A percentile compares a stretch with the other conserved stretches of the same genome.
phyloP scores from a whole-genome alignment of 2,329 filamentous ascomycete genomes.

The Camillea tinctor region DNA sequence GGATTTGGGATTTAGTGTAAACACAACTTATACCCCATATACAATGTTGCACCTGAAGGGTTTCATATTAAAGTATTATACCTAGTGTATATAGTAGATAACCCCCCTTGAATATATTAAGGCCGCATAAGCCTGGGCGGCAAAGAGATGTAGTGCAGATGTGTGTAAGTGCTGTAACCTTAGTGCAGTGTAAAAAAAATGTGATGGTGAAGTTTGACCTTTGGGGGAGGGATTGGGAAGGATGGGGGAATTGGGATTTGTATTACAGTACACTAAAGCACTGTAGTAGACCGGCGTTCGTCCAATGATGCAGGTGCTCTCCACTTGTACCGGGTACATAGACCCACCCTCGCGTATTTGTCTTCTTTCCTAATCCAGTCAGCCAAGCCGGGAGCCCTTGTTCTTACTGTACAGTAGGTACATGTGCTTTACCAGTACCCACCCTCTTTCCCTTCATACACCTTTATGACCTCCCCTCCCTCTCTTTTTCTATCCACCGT shows the following conservation, averaged over 20 bases:
- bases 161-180: no score
- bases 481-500: constrained; percentile 8
- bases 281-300: not conserved
- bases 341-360: not conserved
- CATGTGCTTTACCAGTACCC: not conserved
- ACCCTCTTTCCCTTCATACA: not conserved
- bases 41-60: not conserved
- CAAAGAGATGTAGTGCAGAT: not conserved
- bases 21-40: no score
- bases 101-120: not conserved
- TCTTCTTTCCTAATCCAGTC: not conserved
- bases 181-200: not conserved
- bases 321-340: not conserved
- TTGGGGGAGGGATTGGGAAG: not conserved
- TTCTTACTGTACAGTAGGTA: not conserved
- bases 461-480: constrained; percentile 5
- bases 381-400: not conserved
- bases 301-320: not conserved
- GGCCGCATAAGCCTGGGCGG: not conserved
- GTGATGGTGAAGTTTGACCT: not conserved
- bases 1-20: not conserved
- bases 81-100: not conserved
- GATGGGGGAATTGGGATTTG: not conserved
- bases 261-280: not conserved
- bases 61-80: not conserved